A percentile compares a stretch with the other conserved stretches of the same genome.
phyloP scores from a whole-genome alignment of 305 asterid genomes.

The Solanum hybrid region DNA sequence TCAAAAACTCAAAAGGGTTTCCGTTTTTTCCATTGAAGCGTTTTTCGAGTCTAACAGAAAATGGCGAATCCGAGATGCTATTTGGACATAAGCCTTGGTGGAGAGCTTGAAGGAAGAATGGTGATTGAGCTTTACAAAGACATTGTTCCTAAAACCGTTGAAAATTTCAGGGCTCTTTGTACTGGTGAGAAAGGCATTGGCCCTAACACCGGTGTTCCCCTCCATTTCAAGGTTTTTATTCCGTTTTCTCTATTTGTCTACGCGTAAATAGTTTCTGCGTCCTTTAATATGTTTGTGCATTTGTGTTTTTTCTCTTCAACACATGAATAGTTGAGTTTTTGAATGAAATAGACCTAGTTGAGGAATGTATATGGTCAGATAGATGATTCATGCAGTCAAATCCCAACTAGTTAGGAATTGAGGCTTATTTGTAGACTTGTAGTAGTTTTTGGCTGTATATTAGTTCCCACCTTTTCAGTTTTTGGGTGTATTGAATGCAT shows the following conservation, averaged over 20 bases:
- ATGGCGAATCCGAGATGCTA: conserved; percentile 55
- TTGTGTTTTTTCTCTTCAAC: background rate
- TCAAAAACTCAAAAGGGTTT: background rate
- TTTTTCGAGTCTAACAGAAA: background rate
- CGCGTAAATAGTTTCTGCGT: background rate
- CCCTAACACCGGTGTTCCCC: conserved; percentile 46
- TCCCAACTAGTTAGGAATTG: background rate
- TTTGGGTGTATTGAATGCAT: background rate
- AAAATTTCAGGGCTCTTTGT: conserved; percentile 76
- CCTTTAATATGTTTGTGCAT: background rate
- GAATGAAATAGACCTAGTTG: background rate
- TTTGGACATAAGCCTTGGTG: conserved; percentile 55
- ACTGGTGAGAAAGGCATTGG: conserved; percentile 66
- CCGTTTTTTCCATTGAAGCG: background rate
- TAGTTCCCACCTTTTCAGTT: background rate
- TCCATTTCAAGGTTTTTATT: conserved; percentile 51
- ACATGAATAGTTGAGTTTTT: background rate
- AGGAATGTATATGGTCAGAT: background rate
- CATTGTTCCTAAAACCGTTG: conserved; percentile 56
- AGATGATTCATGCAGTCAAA: background rate
- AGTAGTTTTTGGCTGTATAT: background rate
- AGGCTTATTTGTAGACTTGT: background rate
- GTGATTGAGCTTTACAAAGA: conserved; percentile 47
- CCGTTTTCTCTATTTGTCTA: background rate
- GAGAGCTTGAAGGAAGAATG: conserved; percentile 56